Conservation (phyloP, 1,284 basidiomycete species). For the Vanrija sp. region DNA sequence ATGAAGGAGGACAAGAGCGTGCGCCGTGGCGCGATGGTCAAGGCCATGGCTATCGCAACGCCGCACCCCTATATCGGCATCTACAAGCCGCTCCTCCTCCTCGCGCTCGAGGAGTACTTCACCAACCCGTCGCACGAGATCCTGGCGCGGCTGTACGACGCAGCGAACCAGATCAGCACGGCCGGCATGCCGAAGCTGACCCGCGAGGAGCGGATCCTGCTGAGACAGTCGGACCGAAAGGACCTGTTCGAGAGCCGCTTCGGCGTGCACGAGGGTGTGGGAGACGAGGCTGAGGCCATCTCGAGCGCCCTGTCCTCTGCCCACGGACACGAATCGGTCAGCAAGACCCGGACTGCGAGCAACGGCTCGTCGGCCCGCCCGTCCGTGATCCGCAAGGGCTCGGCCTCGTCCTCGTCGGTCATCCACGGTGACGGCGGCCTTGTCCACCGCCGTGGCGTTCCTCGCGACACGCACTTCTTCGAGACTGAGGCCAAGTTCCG, state of each 20-base stretch:
- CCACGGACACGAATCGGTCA: slow-evolving; percentile 5
- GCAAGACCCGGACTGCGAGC: slow-evolving; percentile 4
- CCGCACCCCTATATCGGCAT: slow-evolving; percentile 94
- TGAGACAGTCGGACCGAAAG: slow-evolving; percentile 83
- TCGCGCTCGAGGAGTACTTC: slow-evolving; percentile 96
- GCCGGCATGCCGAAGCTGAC: slow-evolving; percentile 70
- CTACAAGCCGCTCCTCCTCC: slow-evolving; percentile 93
- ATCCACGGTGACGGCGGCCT: neutral
- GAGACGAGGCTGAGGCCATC: slow-evolving; percentile 1
- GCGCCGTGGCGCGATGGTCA: slow-evolving; percentile 88
- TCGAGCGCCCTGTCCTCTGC: too few relatives aligned
- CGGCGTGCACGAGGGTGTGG: slow-evolving; percentile 8
- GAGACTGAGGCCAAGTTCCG: slow-evolving; percentile 78
- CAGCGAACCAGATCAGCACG: slow-evolving; percentile 89
- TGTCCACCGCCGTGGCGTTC: slow-evolving; percentile 35
- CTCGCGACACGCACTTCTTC: slow-evolving; percentile 89
- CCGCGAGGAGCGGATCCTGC: slow-evolving; percentile 77
- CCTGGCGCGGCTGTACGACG: slow-evolving; percentile 81
- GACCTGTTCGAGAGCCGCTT: slow-evolving; percentile 86
- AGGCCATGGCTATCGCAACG: slow-evolving; percentile 94
- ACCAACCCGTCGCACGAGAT: slow-evolving; percentile 79
- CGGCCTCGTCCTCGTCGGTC: slow-evolving; percentile 3
- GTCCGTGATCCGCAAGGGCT: slow-evolving; percentile 11
- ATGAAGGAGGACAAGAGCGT: slow-evolving; percentile 88
- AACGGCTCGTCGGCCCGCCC: slow-evolving; percentile 5